phyloP scores from a whole-genome alignment of 1,284 basidiomycete species.

The Boletus coffeatus region DNA sequence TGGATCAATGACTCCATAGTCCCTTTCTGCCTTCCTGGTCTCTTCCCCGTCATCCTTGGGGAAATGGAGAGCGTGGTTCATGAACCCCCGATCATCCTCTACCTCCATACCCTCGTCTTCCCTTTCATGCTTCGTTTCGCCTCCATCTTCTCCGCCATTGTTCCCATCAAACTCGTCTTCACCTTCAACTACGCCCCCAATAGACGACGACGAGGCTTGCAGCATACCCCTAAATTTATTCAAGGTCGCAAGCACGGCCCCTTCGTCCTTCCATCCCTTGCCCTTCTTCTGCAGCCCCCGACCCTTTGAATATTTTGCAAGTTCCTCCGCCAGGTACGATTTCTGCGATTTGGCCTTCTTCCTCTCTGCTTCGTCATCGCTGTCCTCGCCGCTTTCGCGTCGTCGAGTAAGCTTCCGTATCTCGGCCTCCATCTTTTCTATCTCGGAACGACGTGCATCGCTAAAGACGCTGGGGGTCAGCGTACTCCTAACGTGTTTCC shows the following conservation, averaged over 20 bases:
- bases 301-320: constrained; percentile 72
- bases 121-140: constrained; percentile 18
- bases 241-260: constrained; percentile 69
- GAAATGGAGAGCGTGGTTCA: constrained; percentile 73
- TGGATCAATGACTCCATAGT: constrained; percentile 88
- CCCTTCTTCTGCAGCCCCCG: constrained; percentile 54
- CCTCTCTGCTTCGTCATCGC: constrained; percentile 50
- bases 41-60: constrained; percentile 76
- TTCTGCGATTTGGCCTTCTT: constrained; percentile 62
- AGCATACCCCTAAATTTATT: constrained; percentile 70
- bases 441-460: constrained; percentile 67
- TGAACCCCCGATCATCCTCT: constrained; percentile 77
- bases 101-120: constrained; percentile 68
- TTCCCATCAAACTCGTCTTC: constrained; percentile 26
- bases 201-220: constrained; percentile 35
- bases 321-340: constrained; percentile 74
- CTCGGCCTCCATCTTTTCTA: constrained; percentile 83
- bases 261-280: constrained; percentile 57
- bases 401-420: constrained; percentile 68
- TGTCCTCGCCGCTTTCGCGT: constrained; percentile 46
- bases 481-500: not conserved
- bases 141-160: constrained; percentile 17
- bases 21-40: constrained; percentile 74
- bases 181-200: constrained; percentile 31
- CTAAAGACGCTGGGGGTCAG: constrained; percentile 34